phyloP scores from a whole-genome alignment of 192 early-diverging fungal species.

The Dissophora globulifera region DNA sequence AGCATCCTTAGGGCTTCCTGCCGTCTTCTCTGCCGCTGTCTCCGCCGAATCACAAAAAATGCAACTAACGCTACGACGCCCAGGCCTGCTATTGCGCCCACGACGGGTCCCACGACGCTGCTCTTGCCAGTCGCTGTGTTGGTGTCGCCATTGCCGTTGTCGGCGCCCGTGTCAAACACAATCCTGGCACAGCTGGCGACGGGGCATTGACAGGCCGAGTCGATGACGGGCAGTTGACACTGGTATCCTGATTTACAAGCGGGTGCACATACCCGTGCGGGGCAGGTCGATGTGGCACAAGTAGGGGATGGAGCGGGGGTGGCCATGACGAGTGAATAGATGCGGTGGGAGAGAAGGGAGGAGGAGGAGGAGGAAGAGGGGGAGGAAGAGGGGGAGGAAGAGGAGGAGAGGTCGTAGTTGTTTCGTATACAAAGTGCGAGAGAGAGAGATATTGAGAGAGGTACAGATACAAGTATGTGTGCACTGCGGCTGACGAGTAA shows the following conservation, averaged over 20 bases:
- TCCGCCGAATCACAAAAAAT: conserved; percentile 22
- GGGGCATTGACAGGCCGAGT: conserved; percentile 17
- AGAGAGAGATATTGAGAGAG: no score
- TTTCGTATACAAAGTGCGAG: no score
- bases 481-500: no score
- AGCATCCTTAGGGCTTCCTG: conserved; percentile 7
- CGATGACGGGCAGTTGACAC: conserved; percentile 16
- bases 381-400: no score
- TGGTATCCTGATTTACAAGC: conserved; percentile 12
- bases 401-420: no score
- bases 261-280: conserved; percentile 2
- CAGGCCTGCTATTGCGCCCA: conserved; percentile 28
- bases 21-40: neutral
- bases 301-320: no score
- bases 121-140: neutral
- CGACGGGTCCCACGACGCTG: conserved; percentile 23
- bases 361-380: no score
- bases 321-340: no score
- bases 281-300: conserved; percentile 14
- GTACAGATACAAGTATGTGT: no score
- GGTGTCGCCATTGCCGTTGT: neutral
- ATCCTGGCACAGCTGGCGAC: conserved; percentile 20
- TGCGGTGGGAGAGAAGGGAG: no score
- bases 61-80: conserved; percentile 8
- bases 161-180: conserved; percentile 16